phyloP scores from a whole-genome alignment of 192 early-diverging fungal genomes.

The Coemansia sp. region DNA sequence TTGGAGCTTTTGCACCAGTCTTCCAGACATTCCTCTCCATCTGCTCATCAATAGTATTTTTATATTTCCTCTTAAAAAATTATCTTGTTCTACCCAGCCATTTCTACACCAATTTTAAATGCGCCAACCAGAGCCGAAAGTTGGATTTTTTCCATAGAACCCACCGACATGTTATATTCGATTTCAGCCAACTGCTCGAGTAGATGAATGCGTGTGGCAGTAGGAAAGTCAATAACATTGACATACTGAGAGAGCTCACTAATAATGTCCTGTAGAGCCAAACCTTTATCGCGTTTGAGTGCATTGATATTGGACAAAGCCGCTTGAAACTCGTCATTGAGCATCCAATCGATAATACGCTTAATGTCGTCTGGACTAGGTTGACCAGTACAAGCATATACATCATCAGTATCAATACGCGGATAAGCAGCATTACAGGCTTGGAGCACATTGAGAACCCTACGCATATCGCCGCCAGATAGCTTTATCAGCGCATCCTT shows the following conservation, averaged over 20 bases:
- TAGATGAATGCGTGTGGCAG: constrained; percentile 63
- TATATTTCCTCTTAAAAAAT: background rate
- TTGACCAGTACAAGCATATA: constrained; percentile 91
- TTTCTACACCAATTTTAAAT: constrained; percentile 75
- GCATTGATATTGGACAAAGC: constrained; percentile 67
- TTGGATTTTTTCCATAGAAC: constrained; percentile 85
- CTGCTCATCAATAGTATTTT: too few relatives aligned
- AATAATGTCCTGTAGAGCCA: constrained; percentile 90
- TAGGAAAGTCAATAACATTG: constrained; percentile 70
- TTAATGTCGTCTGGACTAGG: constrained; percentile 87
- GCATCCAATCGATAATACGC: constrained; percentile 71
- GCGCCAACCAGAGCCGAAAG: constrained; percentile 81
- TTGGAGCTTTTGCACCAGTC: too few relatives aligned
- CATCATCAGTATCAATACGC: constrained; percentile 67
- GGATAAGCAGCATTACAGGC: constrained; percentile 86
- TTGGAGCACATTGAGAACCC: constrained; percentile 93
- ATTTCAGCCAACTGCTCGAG: constrained; percentile 83
- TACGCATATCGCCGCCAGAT: constrained; percentile 95
- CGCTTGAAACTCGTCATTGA: constrained; percentile 81
- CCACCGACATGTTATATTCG: constrained; percentile 78
- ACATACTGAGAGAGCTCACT: constrained; percentile 71
- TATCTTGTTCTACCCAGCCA: constrained; percentile 43
- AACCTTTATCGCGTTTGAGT: constrained; percentile 79
- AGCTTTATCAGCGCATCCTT: constrained; percentile 77
- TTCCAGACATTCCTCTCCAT: too few relatives aligned